Conservation (phyloP, 805 yeast genomes). For the Starmerella vitae region DNA sequence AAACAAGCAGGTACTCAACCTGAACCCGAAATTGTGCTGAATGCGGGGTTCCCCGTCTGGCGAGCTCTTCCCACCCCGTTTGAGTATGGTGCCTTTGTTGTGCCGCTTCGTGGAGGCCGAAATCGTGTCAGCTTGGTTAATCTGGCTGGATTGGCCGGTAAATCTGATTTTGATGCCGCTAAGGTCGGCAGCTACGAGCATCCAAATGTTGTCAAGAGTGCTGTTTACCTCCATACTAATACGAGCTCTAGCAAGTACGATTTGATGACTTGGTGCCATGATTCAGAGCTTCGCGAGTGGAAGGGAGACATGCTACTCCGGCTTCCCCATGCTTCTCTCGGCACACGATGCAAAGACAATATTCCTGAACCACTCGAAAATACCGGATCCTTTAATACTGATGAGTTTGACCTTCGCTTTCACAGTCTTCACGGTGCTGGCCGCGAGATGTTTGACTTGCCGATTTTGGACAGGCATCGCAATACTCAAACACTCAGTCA, state of each 20-base stretch:
- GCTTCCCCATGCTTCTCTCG: slow-evolving; percentile 15
- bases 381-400: slow-evolving; percentile 7
- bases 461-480: slow-evolving; percentile 1
- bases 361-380: slow-evolving; percentile 6
- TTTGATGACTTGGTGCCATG: slow-evolving; percentile 87
- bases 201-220: slow-evolving; percentile 71
- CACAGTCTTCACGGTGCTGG: not conserved
- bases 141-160: slow-evolving; percentile 8
- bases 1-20: slow-evolving; percentile 32
- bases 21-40: slow-evolving; percentile 38
- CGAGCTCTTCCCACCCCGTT: slow-evolving; percentile 81
- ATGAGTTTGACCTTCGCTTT: slow-evolving; percentile 4
- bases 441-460: slow-evolving; percentile 9
- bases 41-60: slow-evolving; percentile 74
- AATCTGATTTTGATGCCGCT: slow-evolving; percentile 29
- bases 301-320: slow-evolving; percentile 21
- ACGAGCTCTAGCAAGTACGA: slow-evolving; percentile 53
- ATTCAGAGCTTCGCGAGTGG: slow-evolving; percentile 76
- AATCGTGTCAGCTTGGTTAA: slow-evolving; percentile 43
- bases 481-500: slow-evolving; percentile 7
- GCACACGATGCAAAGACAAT: slow-evolving; percentile 17
- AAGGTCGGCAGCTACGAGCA: slow-evolving; percentile 67
- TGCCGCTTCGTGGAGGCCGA: slow-evolving; percentile 82
- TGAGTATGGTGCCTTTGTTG: slow-evolving; percentile 74
- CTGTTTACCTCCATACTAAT: slow-evolving; percentile 71